Evolutionary conservation across 768 basidiomycete genomes (phyloP).

Genomic region (Symmetrospora coprosmae): DNA sequence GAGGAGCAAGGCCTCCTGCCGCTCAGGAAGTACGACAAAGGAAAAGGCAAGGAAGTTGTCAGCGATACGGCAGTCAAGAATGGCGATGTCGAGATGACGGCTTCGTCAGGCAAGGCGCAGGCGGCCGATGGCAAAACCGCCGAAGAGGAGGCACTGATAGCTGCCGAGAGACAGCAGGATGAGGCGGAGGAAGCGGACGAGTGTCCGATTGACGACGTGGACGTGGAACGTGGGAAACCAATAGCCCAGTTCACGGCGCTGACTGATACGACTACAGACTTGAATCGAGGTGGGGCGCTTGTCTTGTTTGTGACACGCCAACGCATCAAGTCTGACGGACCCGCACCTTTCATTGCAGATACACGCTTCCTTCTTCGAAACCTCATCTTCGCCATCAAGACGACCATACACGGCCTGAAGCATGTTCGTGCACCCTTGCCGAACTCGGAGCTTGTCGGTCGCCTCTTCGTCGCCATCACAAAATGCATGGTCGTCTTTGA

Average conservation of each 20-base stretch:
- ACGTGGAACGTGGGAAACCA: constrained; percentile 74
- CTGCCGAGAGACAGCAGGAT: neutral
- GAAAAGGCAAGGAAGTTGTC: neutral
- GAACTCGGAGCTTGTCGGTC: constrained; percentile 72
- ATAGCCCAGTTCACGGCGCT: constrained; percentile 63
- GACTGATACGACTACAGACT: constrained; percentile 65
- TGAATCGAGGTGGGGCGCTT: constrained; percentile 53
- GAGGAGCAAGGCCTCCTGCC: constrained; percentile 10
- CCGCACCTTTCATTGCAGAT: constrained; percentile 44
- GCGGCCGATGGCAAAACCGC: constrained; percentile 16
- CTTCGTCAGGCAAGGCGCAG: neutral
- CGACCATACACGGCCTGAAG: constrained; percentile 58
- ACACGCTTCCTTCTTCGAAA: constrained; percentile 73
- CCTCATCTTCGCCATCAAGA: constrained; percentile 72
- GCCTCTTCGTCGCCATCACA: constrained; percentile 72
- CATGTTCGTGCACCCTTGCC: constrained; percentile 64
- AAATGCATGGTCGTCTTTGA: constrained; percentile 74
- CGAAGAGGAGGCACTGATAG: constrained; percentile 35
- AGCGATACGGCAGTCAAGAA: constrained; percentile 2
- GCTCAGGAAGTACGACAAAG: constrained; percentile 45
- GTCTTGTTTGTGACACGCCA: neutral
- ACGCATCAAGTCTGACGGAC: neutral
- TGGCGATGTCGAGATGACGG: neutral
- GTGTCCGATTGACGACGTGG: constrained; percentile 44
- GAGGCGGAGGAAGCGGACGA: constrained; percentile 14